phyloP scores from a whole-genome alignment of 148 eudicot species.

The Gaultheria prostrata region DNA sequence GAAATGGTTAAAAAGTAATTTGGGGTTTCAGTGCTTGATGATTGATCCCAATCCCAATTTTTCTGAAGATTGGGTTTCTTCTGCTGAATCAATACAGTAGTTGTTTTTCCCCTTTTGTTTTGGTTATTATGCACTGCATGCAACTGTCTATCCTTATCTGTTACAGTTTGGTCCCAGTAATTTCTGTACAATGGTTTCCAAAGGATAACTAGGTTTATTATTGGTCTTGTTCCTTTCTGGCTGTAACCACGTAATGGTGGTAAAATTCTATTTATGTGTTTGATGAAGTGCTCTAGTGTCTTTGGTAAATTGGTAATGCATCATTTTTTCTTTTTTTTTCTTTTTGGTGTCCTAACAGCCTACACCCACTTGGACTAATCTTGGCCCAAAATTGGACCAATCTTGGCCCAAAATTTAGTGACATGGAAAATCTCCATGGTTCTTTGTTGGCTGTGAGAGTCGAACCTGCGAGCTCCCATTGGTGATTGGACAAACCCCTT shows the following conservation, averaged over 20 bases:
- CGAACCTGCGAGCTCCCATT: too few relatives aligned
- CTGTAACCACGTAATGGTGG: not conserved
- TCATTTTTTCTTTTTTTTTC: not conserved
- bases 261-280: not conserved
- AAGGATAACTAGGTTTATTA: not conserved
- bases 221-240: conserved; percentile 1
- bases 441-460: too few relatives aligned
- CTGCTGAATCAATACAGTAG: not conserved
- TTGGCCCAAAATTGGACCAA: too few relatives aligned
- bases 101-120: not conserved
- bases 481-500: not conserved
- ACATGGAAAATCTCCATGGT: too few relatives aligned
- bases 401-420: too few relatives aligned
- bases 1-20: not conserved
- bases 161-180: not conserved
- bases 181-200: not conserved
- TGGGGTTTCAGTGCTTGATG: not conserved
- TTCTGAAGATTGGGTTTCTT: conserved; percentile 4
- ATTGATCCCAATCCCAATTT: not conserved
- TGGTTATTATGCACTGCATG: not conserved
- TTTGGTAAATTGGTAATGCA: not conserved
- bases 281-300: not conserved
- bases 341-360: not conserved
- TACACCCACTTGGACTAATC: too few relatives aligned
- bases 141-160: not conserved